Evolutionary conservation across 495 filamentous ascomycete genomes (phyloP).

Genomic region (Penicillium cosmopolitanum): DNA sequence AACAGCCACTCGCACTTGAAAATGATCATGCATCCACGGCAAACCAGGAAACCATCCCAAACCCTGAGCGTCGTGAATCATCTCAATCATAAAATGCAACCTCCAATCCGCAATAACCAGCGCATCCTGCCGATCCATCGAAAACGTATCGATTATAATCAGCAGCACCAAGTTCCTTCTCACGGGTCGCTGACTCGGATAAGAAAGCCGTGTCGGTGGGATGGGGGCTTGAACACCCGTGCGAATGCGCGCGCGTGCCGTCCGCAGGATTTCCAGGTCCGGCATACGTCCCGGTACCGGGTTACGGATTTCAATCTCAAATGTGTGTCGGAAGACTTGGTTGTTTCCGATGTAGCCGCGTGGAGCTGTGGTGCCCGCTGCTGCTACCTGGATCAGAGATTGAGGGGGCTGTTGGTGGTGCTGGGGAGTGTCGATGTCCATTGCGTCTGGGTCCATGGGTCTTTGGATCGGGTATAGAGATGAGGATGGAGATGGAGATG

Average conservation of each 20-base stretch:
- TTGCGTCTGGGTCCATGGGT: neutral
- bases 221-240: neutral
- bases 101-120: neutral
- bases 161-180: neutral
- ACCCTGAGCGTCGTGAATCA: constrained; percentile 8
- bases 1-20: constrained; percentile 2
- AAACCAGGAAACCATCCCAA: constrained; percentile 15
- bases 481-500: neutral
- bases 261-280: neutral
- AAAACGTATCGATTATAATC: neutral
- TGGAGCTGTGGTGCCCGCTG: neutral
- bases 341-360: neutral
- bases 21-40: constrained; percentile 11
- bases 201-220: neutral
- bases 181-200: neutral
- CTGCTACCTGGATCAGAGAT: neutral
- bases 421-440: neutral
- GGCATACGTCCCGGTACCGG: neutral
- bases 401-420: neutral
- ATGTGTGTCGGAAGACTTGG: neutral
- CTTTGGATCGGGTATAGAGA: neutral
- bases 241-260: neutral
- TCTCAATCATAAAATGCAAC: constrained; percentile 8
- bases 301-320: neutral
- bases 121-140: neutral